Evolutionary conservation across 1,284 basidiomycete species (phyloP), one percentile per base, ranked within the genome.

Genomic region (Paramarasmius palmivorus): DNA sequence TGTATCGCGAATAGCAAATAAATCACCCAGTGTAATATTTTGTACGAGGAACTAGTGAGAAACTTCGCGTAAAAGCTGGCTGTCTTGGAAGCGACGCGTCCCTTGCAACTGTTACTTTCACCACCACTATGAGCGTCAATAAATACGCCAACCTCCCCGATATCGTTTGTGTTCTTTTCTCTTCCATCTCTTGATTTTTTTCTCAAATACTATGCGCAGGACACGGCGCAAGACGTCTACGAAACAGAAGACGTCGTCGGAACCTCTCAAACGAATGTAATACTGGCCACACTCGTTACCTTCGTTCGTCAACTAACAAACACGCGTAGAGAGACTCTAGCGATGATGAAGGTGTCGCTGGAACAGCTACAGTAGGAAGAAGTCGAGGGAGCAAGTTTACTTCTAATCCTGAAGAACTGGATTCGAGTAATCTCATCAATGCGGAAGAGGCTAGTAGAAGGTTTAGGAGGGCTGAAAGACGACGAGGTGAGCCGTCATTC

Each of bases 101-200:
- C 25, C 41, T 20, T 19, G 35, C 26, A 14, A 6, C 37, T 14
- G n/a, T 38, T 19, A 14, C 25, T 12, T 49, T 26, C 37, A 38
- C 53, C 20, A 48, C 15, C 50, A 60, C 55, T 37, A 90, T 89
- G 86, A 90, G 79, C 61, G 74, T 71, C 35, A 82, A 82, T 69
- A 96, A 97, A 68, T 97, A 95, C 65, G 86, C 90, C 4, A 86
- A 88, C 61, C 76, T 97, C 6, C 94, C 94, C 22, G 93, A 97
- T 65, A 95, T 97, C 56, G 94, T 95, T 63, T 61, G 84, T 38
- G 57, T 17, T 37, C 41, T 20, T 44, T 2, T 5, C 38, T 41
- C 50, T 10, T 45, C 41, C 19, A 39, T 40, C 32, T 48, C 38
- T 48, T 14, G 17, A 14, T 17, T 32, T 57, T 34, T 44, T 47